Evolutionary conservation across 345 rosid genomes (phyloP), one percentile per base, ranked within the genome.

Genomic region (Anacardium occidentale): DNA sequence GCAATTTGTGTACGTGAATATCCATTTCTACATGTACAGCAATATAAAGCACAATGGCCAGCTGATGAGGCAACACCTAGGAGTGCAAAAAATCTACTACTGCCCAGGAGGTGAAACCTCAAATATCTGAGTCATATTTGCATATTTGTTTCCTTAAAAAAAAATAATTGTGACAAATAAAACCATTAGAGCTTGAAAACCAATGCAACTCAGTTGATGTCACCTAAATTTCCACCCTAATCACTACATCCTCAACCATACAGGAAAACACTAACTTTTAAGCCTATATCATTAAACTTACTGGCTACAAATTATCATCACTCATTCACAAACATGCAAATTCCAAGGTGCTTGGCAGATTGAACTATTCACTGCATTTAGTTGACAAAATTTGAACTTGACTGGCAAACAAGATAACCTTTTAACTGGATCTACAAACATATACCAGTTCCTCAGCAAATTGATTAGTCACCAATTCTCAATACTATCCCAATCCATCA

Each of bases 301-400:
- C 56, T 11, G 15, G 71, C 53, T 68, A 10, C 13, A 68, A 62
- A 68, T 24, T 54, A 37, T 7, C 25, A 68, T 68, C 62, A 54
- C 20, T 68, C 18, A 26, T 64, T 45, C 14, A 8, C 42, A 37
- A 37, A 37, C 42, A 37, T 37, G 42, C 42, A 34, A 34, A 37
- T 37, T 37, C 42, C 8, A 37, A 37, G 42, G 42, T 37, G 42
- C 42, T 37, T 37, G 42, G 50, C 32, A 45, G 40, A 59, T 59
- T 56, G 29, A 56, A 56, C 29, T 20, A 22, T 56, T 45, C 18
- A 7, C 42, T 37, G 42, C 40, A 37, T 37, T 37, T 37, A 37
- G 42, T 6, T 37, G 42, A 7, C 8, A 1, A 37, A 6, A 37
- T 37, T 37, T 37, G 7, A 37, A 37, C 42, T 37, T 37, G 42